Evolutionary conservation across 192 early-diverging fungal genomes (phyloP).

Genomic region (Radiomyces spectabilis): DNA sequence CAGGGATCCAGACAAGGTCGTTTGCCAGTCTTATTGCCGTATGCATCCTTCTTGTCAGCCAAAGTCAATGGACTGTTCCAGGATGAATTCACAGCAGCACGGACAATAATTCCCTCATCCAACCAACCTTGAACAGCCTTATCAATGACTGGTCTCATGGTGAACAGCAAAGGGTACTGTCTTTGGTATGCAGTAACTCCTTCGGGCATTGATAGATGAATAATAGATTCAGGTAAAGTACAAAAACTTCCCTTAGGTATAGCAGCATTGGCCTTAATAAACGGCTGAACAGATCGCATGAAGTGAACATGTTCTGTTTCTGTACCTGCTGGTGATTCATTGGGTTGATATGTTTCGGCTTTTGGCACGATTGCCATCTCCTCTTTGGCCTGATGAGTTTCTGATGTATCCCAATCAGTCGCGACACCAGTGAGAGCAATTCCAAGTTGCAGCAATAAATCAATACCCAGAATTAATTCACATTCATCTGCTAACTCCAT

Average conservation of each 20-base stretch:
- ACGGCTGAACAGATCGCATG: too few relatives aligned
- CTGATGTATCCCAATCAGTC: too few relatives aligned
- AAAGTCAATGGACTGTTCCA: slow-evolving; percentile 13
- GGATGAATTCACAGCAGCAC: not conserved
- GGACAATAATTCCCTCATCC: slow-evolving; percentile 5
- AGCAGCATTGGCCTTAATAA: too few relatives aligned
- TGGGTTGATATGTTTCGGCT: too few relatives aligned
- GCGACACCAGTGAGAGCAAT: too few relatives aligned
- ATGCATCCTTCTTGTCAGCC: slow-evolving; percentile 11
- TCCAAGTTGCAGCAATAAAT: too few relatives aligned
- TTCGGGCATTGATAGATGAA: not conserved
- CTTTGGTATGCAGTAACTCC: not conserved
- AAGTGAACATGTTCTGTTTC: too few relatives aligned
- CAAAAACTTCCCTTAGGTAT: not conserved
- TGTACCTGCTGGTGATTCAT: too few relatives aligned
- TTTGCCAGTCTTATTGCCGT: slow-evolving; percentile 3
- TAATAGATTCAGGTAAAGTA: slow-evolving; percentile 4
- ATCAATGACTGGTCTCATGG: not conserved
- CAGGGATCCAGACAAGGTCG: slow-evolving; percentile 11
- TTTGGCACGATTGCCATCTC: too few relatives aligned
- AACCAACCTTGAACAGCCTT: slow-evolving; percentile 1
- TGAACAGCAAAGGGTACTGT: not conserved
- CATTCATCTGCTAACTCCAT: too few relatives aligned
- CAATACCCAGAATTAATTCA: too few relatives aligned
- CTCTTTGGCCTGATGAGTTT: too few relatives aligned